A percentile compares a stretch with the other conserved stretches of the same genome.
Evolutionary conservation across 208 protist species (phyloP).

Genomic region (Leptomonas pyrrhocoris): DNA sequence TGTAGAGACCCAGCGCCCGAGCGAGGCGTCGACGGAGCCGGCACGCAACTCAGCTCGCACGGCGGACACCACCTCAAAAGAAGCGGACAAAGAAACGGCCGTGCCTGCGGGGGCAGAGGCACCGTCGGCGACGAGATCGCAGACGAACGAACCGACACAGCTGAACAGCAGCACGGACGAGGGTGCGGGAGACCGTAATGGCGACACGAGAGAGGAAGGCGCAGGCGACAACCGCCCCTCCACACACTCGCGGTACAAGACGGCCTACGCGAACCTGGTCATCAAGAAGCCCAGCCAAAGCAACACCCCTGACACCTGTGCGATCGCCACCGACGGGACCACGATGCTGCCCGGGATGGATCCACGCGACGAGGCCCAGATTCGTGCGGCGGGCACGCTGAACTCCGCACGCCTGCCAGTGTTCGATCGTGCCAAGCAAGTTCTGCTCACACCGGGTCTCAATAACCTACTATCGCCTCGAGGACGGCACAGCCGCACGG

Average conservation of each 20-base stretch:
- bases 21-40: not conserved
- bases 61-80: not conserved
- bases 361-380: constrained; percentile 8
- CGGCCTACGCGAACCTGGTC: constrained; percentile 5
- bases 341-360: not conserved
- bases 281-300: constrained; percentile 8
- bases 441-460: constrained; percentile 5
- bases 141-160: not conserved
- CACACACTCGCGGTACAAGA: constrained; percentile 1
- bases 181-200: not conserved
- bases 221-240: not conserved
- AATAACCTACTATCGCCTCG: not conserved
- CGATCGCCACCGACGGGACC: too few species aligned
- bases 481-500: not conserved
- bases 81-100: not conserved
- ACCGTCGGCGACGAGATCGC: not conserved
- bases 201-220: not conserved
- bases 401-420: not conserved
- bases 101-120: not conserved
- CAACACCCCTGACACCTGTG: not conserved
- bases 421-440: constrained; percentile 18
- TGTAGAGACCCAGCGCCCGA: not conserved
- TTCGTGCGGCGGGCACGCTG: constrained; percentile 1
- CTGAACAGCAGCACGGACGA: not conserved
- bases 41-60: not conserved